Evolutionary conservation across 2,329 filamentous ascomycete genomes (phyloP), one percentile per base, ranked within the genome.

Genomic region (Clonostachys rosea): DNA sequence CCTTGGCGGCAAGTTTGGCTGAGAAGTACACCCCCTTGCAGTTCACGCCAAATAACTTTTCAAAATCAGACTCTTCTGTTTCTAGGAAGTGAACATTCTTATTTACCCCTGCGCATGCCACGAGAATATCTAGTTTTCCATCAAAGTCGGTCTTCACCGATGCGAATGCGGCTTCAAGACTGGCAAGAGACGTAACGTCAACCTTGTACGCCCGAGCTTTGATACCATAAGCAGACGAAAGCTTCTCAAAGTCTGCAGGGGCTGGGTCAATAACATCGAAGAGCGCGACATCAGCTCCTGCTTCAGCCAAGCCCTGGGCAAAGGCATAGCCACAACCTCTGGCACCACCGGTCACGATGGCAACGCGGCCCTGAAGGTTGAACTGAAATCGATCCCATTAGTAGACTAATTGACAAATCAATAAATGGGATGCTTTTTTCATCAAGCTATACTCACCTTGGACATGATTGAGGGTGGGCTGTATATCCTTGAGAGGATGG

Each of bases 1-100:
- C 67, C 48, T 69, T 66, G 0, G 74, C 74, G 3, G 72, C 74
- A 9, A 73, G 53, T 52, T 78, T 71, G 0, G 75, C 76, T 0
- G 78, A 78, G 43, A 79, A 67, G 63, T 78, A 87, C 40, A 87
- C 75, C 5, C 77, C 76, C 63, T 83, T 83, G 48, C 86, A 80
- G 54, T 87, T 87, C 46, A 86, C 81, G 44, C 74, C 71, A 55
- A 86, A 82, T 17, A 82, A 75, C 45, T 71, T 71, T 55, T 85
- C 79, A 55, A 83, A 87, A 44, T 87, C 83, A 12, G 73, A 71
- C 47, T 85, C 81, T 0, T 78, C 82, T 1, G 82, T 75, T 20
- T 73, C 60, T 2, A 82, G 84, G 3, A 81, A 74, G 66, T 82
- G 81, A 56, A 82, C 82, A 24, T 59, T 61, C 57, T 83, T 83